Evolutionary conservation across 163 green algal genomes (phyloP).

Genomic region (Chloromonas sp.): DNA sequence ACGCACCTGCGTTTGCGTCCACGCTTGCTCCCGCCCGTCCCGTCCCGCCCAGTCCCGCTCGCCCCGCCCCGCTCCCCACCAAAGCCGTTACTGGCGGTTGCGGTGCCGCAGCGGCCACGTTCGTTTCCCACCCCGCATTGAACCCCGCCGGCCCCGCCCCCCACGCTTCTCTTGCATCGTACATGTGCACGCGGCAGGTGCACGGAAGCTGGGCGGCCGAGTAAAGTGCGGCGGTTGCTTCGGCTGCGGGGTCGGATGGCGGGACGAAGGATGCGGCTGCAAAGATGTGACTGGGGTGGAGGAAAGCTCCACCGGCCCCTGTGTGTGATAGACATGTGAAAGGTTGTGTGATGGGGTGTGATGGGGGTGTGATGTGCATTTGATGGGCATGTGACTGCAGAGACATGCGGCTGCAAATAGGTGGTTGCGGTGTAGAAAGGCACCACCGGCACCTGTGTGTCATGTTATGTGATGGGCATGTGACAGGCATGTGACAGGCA

Average conservation of each 20-base stretch:
- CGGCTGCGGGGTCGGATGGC: slow-evolving; percentile 31
- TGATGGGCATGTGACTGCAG: too few species aligned
- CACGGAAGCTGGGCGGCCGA: slow-evolving; percentile 19
- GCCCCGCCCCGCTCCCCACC: background rate
- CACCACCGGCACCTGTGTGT: too few species aligned
- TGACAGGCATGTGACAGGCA: too few species aligned
- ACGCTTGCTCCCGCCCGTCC: slow-evolving; percentile 1
- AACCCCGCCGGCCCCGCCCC: background rate
- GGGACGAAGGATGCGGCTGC: slow-evolving; percentile 25
- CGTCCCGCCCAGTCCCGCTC: background rate
- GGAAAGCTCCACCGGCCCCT: slow-evolving; percentile 64
- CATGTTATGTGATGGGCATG: too few species aligned
- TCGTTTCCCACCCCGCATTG: background rate
- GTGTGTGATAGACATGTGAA: too few species aligned
- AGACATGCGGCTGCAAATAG: too few species aligned
- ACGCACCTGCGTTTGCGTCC: background rate
- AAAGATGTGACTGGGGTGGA: slow-evolving; percentile 79
- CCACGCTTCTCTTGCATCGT: background rate
- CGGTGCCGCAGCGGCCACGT: background rate
- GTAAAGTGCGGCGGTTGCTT: slow-evolving; percentile 33
- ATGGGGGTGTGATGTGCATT: too few species aligned
- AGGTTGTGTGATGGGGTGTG: too few species aligned
- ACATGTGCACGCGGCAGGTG: slow-evolving; percentile 16
- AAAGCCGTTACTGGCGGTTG: background rate
- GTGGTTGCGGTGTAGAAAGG: too few species aligned